Evolutionary conservation across 1,139 yeast species (phyloP).

Genomic region (Lodderomyces theae): DNA sequence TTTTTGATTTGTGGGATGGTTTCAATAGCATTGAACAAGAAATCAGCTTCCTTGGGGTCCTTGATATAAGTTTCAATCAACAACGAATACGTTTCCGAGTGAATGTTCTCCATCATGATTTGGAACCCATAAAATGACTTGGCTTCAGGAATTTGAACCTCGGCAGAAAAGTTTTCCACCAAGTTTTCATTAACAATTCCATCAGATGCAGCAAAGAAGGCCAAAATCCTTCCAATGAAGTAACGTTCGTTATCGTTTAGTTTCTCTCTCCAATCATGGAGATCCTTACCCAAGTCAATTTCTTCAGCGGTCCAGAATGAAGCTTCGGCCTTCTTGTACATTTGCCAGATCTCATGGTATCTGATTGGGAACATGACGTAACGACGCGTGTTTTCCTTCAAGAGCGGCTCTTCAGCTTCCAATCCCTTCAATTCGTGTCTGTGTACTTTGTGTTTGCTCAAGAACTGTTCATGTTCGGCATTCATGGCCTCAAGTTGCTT

Average conservation of each 20-base stretch:
- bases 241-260: slow-evolving; percentile 86
- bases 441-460: slow-evolving; percentile 60
- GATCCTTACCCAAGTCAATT: slow-evolving; percentile 90
- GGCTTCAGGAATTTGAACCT: slow-evolving; percentile 96
- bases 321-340: slow-evolving; percentile 98
- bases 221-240: slow-evolving; percentile 87
- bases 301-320: slow-evolving; percentile 99
- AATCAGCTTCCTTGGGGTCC: slow-evolving; percentile 89
- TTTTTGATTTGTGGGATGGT: slow-evolving; percentile 90
- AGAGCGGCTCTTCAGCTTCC: slow-evolving; percentile 88
- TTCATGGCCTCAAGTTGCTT: slow-evolving; percentile 17
- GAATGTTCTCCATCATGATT: slow-evolving; percentile 99
- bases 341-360: slow-evolving; percentile 98
- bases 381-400: slow-evolving; percentile 81
- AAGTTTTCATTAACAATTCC: slow-evolving; percentile 97
- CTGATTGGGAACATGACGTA: slow-evolving; percentile 96
- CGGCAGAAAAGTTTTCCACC: slow-evolving; percentile 95
- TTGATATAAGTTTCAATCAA: slow-evolving; percentile 92
- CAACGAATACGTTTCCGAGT: slow-evolving; percentile 93
- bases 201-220: slow-evolving; percentile 98
- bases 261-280: slow-evolving; percentile 82
- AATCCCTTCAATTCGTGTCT: slow-evolving; percentile 68
- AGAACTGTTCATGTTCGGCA: slow-evolving; percentile 50
- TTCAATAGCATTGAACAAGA: slow-evolving; percentile 89
- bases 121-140: slow-evolving; percentile 99